phyloP scores from a whole-genome alignment of 73 alveolate genomes.

The Paramecium bursaria region DNA sequence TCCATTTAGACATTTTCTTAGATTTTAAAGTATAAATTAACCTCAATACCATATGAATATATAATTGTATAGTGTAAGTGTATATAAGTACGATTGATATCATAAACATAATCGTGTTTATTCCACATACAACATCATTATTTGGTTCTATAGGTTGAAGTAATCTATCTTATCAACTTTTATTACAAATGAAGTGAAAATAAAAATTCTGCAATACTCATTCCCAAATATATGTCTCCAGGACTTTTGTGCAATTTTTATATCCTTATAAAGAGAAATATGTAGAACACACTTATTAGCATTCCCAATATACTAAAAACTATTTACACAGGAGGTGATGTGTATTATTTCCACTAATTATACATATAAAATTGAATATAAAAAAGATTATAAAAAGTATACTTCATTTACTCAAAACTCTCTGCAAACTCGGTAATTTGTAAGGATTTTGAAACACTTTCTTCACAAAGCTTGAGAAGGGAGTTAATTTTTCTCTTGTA shows the following conservation, averaged over 20 bases:
- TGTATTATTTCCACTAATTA: no score
- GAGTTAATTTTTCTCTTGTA: no score
- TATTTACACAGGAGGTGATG: no score
- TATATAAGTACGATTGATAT: background rate
- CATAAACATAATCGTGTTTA: background rate
- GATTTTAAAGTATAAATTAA: background rate
- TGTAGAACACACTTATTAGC: background rate
- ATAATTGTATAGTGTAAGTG: background rate
- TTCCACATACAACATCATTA: background rate
- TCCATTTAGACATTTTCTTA: slow-evolving; percentile 34
- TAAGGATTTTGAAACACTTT: no score
- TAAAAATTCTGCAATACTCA: slow-evolving; percentile 31
- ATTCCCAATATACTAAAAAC: background rate
- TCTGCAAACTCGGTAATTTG: no score
- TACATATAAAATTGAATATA: no score
- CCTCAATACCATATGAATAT: slow-evolving; percentile 33
- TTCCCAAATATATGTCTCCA: slow-evolving; percentile 47
- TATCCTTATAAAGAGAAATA: background rate
- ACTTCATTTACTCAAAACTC: no score
- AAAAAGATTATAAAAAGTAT: no score
- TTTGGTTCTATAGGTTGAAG: background rate
- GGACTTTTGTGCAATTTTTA: slow-evolving; percentile 42
- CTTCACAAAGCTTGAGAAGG: no score
- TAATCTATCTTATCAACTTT: background rate
- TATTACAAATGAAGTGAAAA: background rate